Conservation (phyloP, 2,329 filamentous ascomycete genomes). For the Raffaelea ambrosiae region DNA sequence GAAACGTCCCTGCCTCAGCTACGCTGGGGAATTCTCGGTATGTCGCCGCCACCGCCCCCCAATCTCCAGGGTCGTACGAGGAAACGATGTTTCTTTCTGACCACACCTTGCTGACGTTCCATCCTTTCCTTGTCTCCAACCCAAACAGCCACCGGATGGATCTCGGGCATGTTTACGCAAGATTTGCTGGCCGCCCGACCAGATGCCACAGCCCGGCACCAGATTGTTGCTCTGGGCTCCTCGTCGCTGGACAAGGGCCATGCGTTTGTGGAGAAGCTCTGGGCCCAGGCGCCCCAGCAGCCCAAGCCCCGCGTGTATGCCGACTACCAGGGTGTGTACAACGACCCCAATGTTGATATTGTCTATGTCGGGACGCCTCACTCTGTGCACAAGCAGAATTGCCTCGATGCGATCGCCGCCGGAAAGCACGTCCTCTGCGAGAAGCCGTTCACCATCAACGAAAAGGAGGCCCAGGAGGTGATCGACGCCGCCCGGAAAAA, state of each 20-base stretch:
- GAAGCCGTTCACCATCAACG: constrained; percentile 50
- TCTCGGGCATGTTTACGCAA: not conserved
- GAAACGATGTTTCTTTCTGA: no score
- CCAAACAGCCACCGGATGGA: not conserved
- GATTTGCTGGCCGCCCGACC: not conserved
- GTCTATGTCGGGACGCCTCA: constrained; percentile 38
- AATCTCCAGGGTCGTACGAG: no score
- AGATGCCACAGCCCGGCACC: not conserved
- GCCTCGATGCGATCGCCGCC: constrained; percentile 34
- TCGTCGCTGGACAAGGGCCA: constrained; percentile 24
- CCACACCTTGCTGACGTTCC: no score
- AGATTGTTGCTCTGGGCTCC: constrained; percentile 22
- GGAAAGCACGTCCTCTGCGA: constrained; percentile 65
- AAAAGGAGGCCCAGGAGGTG: constrained; percentile 22
- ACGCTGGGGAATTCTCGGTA: not conserved
- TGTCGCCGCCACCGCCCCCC: no score
- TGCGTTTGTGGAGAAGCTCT: constrained; percentile 26
- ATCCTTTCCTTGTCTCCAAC: no score
- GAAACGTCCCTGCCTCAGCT: not conserved
- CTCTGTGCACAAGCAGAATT: constrained; percentile 31
- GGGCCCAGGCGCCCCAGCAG: not conserved
- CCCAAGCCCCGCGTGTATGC: constrained; percentile 18
- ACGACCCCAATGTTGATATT: constrained; percentile 31
- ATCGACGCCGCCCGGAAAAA: constrained; percentile 28
- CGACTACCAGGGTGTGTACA: constrained; percentile 29